A percentile compares a stretch with the other conserved stretches of the same genome.
These are phyloP conservation scores for Colletotrichum agaves DNA, from an alignment of 2,329 filamentous ascomycete genomes.

Conservation along the genomic window DNA sequence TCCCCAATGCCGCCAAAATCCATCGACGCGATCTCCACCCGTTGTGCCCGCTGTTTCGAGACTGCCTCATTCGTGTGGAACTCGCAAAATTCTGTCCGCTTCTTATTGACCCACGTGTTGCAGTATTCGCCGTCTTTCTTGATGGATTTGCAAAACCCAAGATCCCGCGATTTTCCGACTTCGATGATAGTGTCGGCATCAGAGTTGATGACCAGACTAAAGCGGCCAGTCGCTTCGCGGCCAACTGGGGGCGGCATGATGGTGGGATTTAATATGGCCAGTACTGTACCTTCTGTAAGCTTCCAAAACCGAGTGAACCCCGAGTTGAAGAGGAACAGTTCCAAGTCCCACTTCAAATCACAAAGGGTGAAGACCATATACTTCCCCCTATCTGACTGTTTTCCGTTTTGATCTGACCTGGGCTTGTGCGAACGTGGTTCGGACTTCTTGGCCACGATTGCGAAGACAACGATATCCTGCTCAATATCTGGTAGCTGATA, in stretches of 20 bases:
- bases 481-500: slow-evolving; percentile 86
- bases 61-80: slow-evolving; percentile 89
- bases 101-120: slow-evolving; percentile 85
- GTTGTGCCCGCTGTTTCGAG: slow-evolving; percentile 70
- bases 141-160: slow-evolving; percentile 87
- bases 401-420: slow-evolving; percentile 53
- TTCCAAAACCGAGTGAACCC: slow-evolving; percentile 96
- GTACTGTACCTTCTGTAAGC: slow-evolving; percentile 86
- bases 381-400: slow-evolving; percentile 74
- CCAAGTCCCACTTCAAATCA: slow-evolving; percentile 89
- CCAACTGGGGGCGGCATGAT: slow-evolving; percentile 88
- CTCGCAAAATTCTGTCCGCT: slow-evolving; percentile 91
- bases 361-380: slow-evolving; percentile 93
- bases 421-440: slow-evolving; percentile 73
- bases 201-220: slow-evolving; percentile 85
- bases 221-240: slow-evolving; percentile 81
- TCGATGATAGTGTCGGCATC: slow-evolving; percentile 92
- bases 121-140: slow-evolving; percentile 88
- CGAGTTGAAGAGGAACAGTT: slow-evolving; percentile 90
- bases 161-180: slow-evolving; percentile 83
- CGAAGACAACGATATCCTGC: slow-evolving; percentile 89
- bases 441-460: slow-evolving; percentile 88
- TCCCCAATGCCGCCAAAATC: slow-evolving; percentile 53
- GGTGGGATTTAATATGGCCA: slow-evolving; percentile 90
- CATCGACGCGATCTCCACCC: slow-evolving; percentile 84